phyloP scores from a whole-genome alignment of 2,329 filamentous ascomycete species.

The Dothidotthia symphoricarpi region DNA sequence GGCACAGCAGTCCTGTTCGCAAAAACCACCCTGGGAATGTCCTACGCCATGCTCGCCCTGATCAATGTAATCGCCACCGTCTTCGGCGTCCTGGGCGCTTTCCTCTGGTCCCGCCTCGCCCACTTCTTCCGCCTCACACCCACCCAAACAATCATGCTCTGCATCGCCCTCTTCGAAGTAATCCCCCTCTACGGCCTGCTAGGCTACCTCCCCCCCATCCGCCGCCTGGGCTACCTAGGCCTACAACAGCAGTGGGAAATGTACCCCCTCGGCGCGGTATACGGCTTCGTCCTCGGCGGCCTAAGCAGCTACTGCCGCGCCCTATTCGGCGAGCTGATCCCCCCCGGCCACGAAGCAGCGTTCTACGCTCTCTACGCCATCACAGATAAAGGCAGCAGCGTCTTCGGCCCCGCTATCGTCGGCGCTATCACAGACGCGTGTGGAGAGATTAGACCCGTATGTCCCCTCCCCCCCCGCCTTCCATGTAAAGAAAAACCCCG shows the following conservation, averaged over 20 bases:
- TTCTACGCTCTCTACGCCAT: slow-evolving; percentile 98
- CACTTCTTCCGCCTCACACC: slow-evolving; percentile 67
- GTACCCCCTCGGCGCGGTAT: slow-evolving; percentile 86
- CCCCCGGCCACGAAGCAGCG: slow-evolving; percentile 88
- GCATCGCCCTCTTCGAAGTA: slow-evolving; percentile 84
- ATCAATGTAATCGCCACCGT: slow-evolving; percentile 92
- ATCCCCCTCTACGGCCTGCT: slow-evolving; percentile 90
- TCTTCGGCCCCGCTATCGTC: slow-evolving; percentile 93
- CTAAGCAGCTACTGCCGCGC: slow-evolving; percentile 88
- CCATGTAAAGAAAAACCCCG: background rate
- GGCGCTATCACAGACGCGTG: slow-evolving; percentile 80
- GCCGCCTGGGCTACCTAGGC: slow-evolving; percentile 71
- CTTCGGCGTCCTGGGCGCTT: slow-evolving; percentile 80
- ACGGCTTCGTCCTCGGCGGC: slow-evolving; percentile 92
- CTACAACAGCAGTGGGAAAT: slow-evolving; percentile 97
- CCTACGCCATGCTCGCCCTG: slow-evolving; percentile 78
- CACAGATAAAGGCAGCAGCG: slow-evolving; percentile 90
- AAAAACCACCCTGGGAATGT: slow-evolving; percentile 89
- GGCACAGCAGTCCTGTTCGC: slow-evolving; percentile 94
- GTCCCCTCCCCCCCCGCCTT: slow-evolving; percentile 7
- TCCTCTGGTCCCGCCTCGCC: slow-evolving; percentile 82
- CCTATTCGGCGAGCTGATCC: slow-evolving; percentile 89
- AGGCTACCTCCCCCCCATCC: slow-evolving; percentile 80
- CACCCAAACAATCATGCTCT: slow-evolving; percentile 87
- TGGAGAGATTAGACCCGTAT: slow-evolving; percentile 50